A percentile compares a stretch with the other conserved stretches of the same genome.
Evolutionary conservation across 345 rosid genomes (phyloP).

Genomic region (Bruguiera sexangula): DNA sequence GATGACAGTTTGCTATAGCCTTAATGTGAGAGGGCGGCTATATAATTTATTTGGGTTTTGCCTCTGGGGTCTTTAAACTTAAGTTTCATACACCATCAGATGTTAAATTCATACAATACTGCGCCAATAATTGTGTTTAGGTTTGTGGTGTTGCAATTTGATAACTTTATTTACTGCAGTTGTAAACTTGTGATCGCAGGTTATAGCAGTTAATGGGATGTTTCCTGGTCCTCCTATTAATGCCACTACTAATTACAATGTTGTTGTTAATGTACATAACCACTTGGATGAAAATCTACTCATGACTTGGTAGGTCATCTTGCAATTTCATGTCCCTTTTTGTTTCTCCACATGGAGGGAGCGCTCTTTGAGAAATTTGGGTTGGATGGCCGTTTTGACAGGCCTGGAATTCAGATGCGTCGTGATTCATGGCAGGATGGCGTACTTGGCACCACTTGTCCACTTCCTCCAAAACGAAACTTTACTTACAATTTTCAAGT

Average conservation of each 20-base stretch:
- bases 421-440: constrained; percentile 16
- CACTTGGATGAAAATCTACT: constrained; percentile 72
- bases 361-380: constrained; percentile 1
- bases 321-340: neutral
- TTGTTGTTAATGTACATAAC: constrained; percentile 61
- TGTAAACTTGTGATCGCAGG: constrained; percentile 41
- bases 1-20: too few relatives aligned
- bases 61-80: too few relatives aligned
- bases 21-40: too few relatives aligned
- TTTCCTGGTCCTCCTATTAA: constrained; percentile 79
- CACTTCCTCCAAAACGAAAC: constrained; percentile 7
- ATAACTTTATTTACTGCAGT: neutral
- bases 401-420: constrained; percentile 15
- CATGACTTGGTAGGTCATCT: constrained; percentile 62
- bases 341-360: neutral
- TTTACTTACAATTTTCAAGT: constrained; percentile 13
- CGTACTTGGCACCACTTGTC: constrained; percentile 12
- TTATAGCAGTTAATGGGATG: constrained; percentile 66
- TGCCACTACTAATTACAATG: constrained; percentile 74
- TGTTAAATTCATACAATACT: too few relatives aligned
- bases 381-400: constrained; percentile 3
- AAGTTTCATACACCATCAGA: too few relatives aligned
- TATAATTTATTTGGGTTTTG: too few relatives aligned
- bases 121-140: too few relatives aligned
- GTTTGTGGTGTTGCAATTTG: too few relatives aligned